Base-by-base conservation (phyloP, 2,329 filamentous ascomycete species). In the Diaporthe citriasiana region DNA sequence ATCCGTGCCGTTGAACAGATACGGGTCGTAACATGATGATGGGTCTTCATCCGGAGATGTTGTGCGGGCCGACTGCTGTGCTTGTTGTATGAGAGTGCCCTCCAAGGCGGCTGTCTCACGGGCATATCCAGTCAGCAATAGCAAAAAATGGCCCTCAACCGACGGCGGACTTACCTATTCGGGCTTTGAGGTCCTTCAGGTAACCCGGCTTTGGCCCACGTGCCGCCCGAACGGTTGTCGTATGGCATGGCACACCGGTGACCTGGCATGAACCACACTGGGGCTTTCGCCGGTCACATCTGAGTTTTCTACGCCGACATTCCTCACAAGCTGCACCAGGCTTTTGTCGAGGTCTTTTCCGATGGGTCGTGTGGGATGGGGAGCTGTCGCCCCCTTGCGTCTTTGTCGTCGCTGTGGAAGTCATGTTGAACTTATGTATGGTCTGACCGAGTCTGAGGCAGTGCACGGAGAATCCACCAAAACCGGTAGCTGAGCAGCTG, bases 141-240 rank as follows among this genome's bases (percentile, higher is more conserved):
- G 33, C 33, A 40, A 2, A 40, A 1, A 2, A 17, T n/a, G 19
- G 19, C 19, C 12, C 12, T 33, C 27, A 22, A 1, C 27, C 40
- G 27, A 50, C 63, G 45, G 45, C 63, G 13, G 30, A 72, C 77
- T 66, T 76, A 78, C 77, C 77, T 27, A 78, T 78, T 40, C 77
- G 76, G 72, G 77, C 77, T 70, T 78, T 77, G 27, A 78, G 66
- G 27, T 76, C 77, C 65, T 78, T 78, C 33, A 78, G 72, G 73
- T 78, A 78, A 1, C 77, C 77, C 71, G 76, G 63, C 33, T 66
- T 66, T 22, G 63, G 63, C 63, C 76, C 50, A 76, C 78, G 9
- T 72, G 77, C 10, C 72, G 63, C 63, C 63, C 63, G 63, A 51
- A 66, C 63, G 6, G 63, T 66, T 35, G 63, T 66, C 5, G 63